Percentiles rank a stretch among this genome's conserved stretches.
Conservation (phyloP, 2,329 filamentous ascomycete species). For the Lachnellula suecica region DNA sequence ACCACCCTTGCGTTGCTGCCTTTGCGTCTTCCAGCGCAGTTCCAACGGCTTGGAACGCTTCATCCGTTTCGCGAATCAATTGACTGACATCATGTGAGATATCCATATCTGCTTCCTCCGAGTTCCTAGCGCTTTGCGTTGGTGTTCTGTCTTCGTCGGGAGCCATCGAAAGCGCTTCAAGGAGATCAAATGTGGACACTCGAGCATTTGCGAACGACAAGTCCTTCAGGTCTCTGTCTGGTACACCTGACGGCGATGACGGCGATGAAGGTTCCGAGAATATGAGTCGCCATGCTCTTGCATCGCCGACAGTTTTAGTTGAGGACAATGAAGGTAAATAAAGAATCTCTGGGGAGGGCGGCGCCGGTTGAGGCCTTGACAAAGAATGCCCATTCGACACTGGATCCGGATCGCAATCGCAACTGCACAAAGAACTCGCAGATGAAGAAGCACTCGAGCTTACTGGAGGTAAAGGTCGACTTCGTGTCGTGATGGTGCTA, state of each 20-base stretch:
- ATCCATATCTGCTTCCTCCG: constrained; percentile 20
- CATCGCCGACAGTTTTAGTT: constrained; percentile 17
- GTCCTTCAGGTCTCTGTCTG: background rate
- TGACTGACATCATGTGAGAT: constrained; percentile 35
- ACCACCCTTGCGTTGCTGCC: constrained; percentile 30
- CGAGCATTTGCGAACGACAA: constrained; percentile 2
- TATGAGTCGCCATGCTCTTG: constrained; percentile 24
- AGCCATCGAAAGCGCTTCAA: constrained; percentile 32
- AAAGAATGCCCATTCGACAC: constrained; percentile 25
- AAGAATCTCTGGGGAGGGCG: constrained; percentile 27
- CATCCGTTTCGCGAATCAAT: constrained; percentile 49
- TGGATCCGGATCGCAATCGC: constrained; percentile 35
- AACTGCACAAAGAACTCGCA: constrained; percentile 46
- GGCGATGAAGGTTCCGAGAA: constrained; percentile 16
- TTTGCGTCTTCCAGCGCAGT: constrained; percentile 40
- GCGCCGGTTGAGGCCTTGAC: constrained; percentile 14
- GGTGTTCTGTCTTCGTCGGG: constrained; percentile 22
- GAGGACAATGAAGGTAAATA: constrained; percentile 25
- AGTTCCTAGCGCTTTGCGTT: constrained; percentile 26
- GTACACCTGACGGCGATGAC: constrained; percentile 5
- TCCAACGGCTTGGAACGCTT: constrained; percentile 48
- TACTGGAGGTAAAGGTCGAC: constrained; percentile 31
- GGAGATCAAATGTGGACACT: constrained; percentile 26
- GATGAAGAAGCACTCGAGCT: constrained; percentile 40
- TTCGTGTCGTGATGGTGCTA: constrained; percentile 13